Base-by-base conservation (phyloP, 78 protist species). In the slime mould (Dictyostelium discoideum) region DNA sequence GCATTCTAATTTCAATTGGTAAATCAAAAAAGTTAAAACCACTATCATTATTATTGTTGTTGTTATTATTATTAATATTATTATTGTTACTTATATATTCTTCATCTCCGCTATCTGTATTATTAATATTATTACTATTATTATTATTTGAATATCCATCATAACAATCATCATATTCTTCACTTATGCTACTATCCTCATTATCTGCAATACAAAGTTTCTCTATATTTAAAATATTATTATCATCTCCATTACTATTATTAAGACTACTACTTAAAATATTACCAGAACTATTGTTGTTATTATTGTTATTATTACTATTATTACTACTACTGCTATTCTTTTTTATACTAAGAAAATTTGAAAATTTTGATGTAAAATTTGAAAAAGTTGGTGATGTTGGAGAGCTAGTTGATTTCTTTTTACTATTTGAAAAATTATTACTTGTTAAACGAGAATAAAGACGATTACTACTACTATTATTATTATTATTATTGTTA, bases 1-100 rank as follows among this genome's bases (percentile, higher is more conserved):
- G 94, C 94, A 89, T 89, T 67, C 94, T 60, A 72, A 89, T 89
- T 48, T 89, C 94, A 37, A 42, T 82, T 22, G 94, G 94, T 5
- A 89, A 57, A 50, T 69, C 81, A 80, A 57, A 89, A 50, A 89
- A 89, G 24, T 82, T 86, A 69, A 89, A 89, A 6, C 24, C 2
- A 46, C 2, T 46, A 46, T 32, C 16, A 26, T 16, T 18, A 80
- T 26, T 13, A 3, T n/a, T 39, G 48, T 57, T n/a, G n/a, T 67
- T 67, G 9, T 57, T 57, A 13, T 57, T 57, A 13, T 57, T 44
- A 24, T 13, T 32, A 32, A 1, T 29, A 44, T 29, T 14, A 26
- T 24, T 13, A 18, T 24, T 40, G 11, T 60, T 65, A n/a, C 16
- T 65, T 65, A 65, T 22, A 24, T 65, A 20, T 9, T 65, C 74